A percentile compares a stretch with the other conserved stretches of the same genome.
Evolutionary conservation across 768 basidiomycete species (phyloP).

Genomic region (Phylloporus arenicola): DNA sequence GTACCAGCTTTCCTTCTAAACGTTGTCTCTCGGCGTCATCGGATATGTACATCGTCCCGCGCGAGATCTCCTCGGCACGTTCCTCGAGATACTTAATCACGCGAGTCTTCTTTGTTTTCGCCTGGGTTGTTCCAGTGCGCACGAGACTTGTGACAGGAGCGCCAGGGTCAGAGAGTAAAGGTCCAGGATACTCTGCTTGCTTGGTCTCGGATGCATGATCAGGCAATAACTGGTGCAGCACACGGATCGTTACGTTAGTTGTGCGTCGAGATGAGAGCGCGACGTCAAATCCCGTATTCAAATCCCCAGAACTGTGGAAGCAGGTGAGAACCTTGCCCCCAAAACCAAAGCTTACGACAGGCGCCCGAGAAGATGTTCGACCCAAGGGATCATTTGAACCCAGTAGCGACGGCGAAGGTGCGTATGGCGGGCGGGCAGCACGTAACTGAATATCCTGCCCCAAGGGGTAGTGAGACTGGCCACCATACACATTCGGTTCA

Average conservation of each 20-base stretch:
- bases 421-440: slow-evolving; percentile 55
- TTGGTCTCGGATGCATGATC: slow-evolving; percentile 55
- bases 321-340: slow-evolving; percentile 89
- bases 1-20: slow-evolving; percentile 69
- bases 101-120: slow-evolving; percentile 79
- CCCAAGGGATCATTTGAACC: slow-evolving; percentile 81
- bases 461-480: slow-evolving; percentile 14
- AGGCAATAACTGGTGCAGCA: slow-evolving; percentile 64
- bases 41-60: slow-evolving; percentile 67
- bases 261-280: slow-evolving; percentile 67
- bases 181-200: slow-evolving; percentile 72
- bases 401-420: slow-evolving; percentile 77
- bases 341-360: slow-evolving; percentile 86
- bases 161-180: slow-evolving; percentile 74
- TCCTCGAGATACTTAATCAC: slow-evolving; percentile 74
- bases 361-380: slow-evolving; percentile 64
- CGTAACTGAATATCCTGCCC: slow-evolving; percentile 28
- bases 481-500: slow-evolving; percentile 14
- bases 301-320: slow-evolving; percentile 66
- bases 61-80: slow-evolving; percentile 69
- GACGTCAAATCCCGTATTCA: slow-evolving; percentile 73
- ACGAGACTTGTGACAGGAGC: slow-evolving; percentile 61
- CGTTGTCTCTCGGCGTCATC: slow-evolving; percentile 48
- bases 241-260: slow-evolving; percentile 62
- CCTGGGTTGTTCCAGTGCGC: slow-evolving; percentile 52